Conservation (phyloP, 768 basidiomycete genomes). For the Trametes cinnabarina region DNA sequence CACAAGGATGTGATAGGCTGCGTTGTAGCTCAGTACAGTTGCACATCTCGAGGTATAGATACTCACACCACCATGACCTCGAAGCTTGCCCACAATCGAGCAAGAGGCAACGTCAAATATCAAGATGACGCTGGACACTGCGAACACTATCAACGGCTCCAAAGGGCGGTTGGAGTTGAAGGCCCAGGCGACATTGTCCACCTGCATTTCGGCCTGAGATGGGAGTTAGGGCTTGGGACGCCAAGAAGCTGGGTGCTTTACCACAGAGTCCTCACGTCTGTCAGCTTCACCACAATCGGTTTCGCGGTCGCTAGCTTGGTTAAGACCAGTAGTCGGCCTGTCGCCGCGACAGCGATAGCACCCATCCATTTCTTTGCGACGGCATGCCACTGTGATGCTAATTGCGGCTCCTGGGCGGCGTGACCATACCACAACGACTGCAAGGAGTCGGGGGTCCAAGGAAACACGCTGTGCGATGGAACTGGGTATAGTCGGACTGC, state of each 20-base stretch:
- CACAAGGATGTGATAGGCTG: slow-evolving; percentile 67
- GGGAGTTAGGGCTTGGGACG: not conserved
- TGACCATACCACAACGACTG: slow-evolving; percentile 38
- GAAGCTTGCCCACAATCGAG: slow-evolving; percentile 45
- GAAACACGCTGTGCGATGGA: slow-evolving; percentile 25
- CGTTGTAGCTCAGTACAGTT: not conserved
- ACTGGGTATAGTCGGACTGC: slow-evolving; percentile 9
- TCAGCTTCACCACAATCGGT: slow-evolving; percentile 8
- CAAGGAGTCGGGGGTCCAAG: slow-evolving; percentile 35
- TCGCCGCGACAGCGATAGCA: slow-evolving; percentile 42
- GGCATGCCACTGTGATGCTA: slow-evolving; percentile 40
- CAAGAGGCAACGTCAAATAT: slow-evolving; percentile 47
- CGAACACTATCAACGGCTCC: slow-evolving; percentile 61
- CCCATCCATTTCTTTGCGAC: slow-evolving; percentile 51
- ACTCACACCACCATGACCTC: slow-evolving; percentile 74
- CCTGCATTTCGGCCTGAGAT: slow-evolving; percentile 1
- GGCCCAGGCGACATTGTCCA: slow-evolving; percentile 49
- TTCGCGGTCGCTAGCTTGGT: slow-evolving; percentile 17
- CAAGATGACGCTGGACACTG: slow-evolving; percentile 53
- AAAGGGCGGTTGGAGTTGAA: slow-evolving; percentile 42
- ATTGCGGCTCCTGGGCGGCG: slow-evolving; percentile 29
- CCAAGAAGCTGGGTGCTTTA: not conserved
- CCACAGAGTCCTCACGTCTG: slow-evolving; percentile 12
- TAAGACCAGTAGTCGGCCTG: slow-evolving; percentile 24
- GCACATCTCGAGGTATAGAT: not conserved